Conservation (phyloP, 2,329 filamentous ascomycete genomes). For the Xylariaceae sp. region DNA sequence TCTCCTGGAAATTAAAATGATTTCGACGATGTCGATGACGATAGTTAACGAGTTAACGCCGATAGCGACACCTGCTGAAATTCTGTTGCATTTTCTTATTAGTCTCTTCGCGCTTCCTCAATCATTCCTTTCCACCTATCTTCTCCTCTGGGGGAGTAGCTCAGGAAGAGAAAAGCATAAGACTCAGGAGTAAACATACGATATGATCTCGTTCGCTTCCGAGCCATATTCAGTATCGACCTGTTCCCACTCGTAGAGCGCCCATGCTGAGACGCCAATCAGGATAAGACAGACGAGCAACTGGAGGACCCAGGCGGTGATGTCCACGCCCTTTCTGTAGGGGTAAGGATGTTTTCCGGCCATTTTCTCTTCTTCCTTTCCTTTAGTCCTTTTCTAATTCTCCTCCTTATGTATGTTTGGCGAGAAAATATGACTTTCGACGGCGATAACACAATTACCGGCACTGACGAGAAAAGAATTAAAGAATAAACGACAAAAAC, state of each 20-base stretch:
- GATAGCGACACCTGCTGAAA: constrained; percentile 19
- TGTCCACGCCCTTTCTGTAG: constrained; percentile 22
- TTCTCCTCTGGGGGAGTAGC: too few relatives aligned
- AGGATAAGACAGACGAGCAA: constrained; percentile 22
- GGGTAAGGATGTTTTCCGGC: constrained; percentile 7
- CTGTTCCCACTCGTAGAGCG: constrained; percentile 2
- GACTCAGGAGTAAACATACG: constrained; percentile 1
- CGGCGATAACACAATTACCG: too few relatives aligned
- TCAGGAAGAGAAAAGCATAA: not conserved
- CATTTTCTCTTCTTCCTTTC: not conserved
- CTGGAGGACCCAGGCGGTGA: constrained; percentile 26
- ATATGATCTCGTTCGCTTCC: not conserved
- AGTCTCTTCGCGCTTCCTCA: not conserved
- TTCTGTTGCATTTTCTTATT: constrained; percentile 10
- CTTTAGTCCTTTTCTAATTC: too few relatives aligned
- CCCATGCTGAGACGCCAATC: constrained; percentile 15
- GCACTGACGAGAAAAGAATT: too few relatives aligned
- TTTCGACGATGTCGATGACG: constrained; percentile 23
- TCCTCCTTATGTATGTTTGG: too few relatives aligned
- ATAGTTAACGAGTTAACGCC: constrained; percentile 19
- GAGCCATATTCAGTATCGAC: constrained; percentile 1
- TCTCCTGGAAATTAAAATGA: constrained; percentile 20
- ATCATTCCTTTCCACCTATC: too few relatives aligned
- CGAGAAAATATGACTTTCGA: too few relatives aligned
- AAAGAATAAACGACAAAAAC: too few relatives aligned